Evolutionary conservation across 176 grass and related monocot species (phyloP).

Genomic region (Carex kokanica): DNA sequence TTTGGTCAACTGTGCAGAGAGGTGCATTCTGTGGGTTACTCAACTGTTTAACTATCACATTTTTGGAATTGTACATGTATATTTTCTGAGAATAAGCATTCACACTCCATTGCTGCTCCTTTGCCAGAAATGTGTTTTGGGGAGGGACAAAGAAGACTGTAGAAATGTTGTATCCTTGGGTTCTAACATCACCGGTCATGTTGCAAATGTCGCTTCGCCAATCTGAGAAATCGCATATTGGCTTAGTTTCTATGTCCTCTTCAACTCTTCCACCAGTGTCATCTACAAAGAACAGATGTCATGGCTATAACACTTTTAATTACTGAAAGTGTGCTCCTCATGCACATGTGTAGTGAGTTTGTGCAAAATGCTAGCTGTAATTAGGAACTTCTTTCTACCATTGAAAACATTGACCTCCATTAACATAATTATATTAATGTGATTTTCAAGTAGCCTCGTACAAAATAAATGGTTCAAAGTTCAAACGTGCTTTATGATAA

Average conservation of each 20-base stretch:
- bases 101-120: conserved; percentile 47
- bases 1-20: conserved; percentile 41
- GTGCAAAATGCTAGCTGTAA: background rate
- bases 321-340: background rate
- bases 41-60: conserved; percentile 41
- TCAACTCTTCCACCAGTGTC: background rate
- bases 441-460: background rate
- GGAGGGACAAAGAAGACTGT: conserved; percentile 38
- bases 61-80: conserved; percentile 25
- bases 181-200: conserved; percentile 40
- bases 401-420: background rate
- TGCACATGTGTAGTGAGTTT: background rate
- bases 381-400: background rate
- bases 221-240: conserved; percentile 47
- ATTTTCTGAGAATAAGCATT: conserved; percentile 53
- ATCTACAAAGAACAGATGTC: background rate
- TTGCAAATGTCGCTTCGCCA: conserved; percentile 46
- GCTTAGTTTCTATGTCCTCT: conserved; percentile 14
- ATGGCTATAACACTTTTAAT: background rate
- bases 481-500: background rate
- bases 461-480: background rate
- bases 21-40: conserved; percentile 31
- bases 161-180: conserved; percentile 33
- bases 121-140: background rate
- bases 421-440: background rate